phyloP scores from a whole-genome alignment of 2,329 filamentous ascomycete genomes.

The Ciborinia camelliae region DNA sequence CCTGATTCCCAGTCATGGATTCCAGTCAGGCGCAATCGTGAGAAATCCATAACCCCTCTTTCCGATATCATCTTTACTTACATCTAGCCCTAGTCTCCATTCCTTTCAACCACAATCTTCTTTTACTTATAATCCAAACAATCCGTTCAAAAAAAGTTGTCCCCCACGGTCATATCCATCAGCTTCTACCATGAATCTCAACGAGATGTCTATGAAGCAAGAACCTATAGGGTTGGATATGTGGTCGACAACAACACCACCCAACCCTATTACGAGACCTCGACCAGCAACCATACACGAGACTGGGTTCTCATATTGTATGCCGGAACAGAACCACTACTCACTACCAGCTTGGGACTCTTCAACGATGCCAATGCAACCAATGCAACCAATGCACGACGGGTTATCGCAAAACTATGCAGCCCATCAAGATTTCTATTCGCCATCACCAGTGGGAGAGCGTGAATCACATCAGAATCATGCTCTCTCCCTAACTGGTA shows the following conservation, averaged over 20 bases:
- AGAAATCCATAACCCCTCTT: conserved; percentile 36
- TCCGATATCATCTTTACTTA: conserved; percentile 40
- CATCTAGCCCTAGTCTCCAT: conserved; percentile 43
- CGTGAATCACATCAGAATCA: conserved; percentile 42
- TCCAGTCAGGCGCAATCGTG: conserved; percentile 52
- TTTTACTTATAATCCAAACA: conserved; percentile 49
- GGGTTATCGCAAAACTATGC: conserved; percentile 52
- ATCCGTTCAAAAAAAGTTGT: conserved; percentile 47
- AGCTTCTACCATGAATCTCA: conserved; percentile 49
- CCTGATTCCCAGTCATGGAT: conserved; percentile 46
- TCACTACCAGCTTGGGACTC: conserved; percentile 56
- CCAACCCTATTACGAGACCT: conserved; percentile 42
- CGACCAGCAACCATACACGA: conserved; percentile 60
- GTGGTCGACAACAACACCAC: conserved; percentile 55
- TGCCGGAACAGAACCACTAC: conserved; percentile 49
- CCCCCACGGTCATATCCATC: conserved; percentile 43
- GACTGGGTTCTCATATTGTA: conserved; percentile 55
- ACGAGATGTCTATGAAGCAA: conserved; percentile 47
- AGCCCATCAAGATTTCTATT: conserved; percentile 57
- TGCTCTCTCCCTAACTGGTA: conserved; percentile 6
- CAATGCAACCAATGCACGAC: conserved; percentile 38
- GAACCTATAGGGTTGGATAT: conserved; percentile 49
- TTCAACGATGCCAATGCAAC: conserved; percentile 48
- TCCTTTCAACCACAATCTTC: conserved; percentile 47
- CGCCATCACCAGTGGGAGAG: conserved; percentile 47